A percentile compares a stretch with the other conserved stretches of the same genome.
Conservation (phyloP, 1,139 yeast genomes). For the Wickerhamomyces sp. region DNA sequence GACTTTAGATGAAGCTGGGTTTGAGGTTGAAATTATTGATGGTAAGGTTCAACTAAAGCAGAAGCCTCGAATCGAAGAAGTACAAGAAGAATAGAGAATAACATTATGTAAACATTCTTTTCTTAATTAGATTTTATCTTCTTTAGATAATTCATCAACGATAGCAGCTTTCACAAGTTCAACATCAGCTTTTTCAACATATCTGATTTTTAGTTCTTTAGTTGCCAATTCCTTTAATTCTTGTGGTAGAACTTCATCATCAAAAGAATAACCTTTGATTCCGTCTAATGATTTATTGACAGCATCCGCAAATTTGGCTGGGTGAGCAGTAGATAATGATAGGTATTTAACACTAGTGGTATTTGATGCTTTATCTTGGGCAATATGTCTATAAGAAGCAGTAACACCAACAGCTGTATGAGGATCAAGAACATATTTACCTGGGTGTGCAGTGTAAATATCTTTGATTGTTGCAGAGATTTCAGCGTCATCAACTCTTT, state of each 20-base stretch:
- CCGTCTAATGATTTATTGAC: constrained; percentile 74
- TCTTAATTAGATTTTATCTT: constrained; percentile 20
- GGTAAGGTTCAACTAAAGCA: constrained; percentile 44
- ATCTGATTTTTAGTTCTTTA: constrained; percentile 68
- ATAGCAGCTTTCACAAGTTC: constrained; percentile 72
- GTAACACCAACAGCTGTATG: constrained; percentile 94
- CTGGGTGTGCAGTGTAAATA: constrained; percentile 49
- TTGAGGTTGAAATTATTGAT: constrained; percentile 49
- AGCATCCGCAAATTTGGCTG: constrained; percentile 96
- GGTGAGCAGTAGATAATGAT: constrained; percentile 94
- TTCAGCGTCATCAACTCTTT: constrained; percentile 71
- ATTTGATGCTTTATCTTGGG: constrained; percentile 37
- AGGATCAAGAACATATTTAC: constrained; percentile 87
- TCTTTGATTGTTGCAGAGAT: constrained; percentile 73
- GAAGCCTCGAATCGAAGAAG: constrained; percentile 10
- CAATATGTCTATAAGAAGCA: constrained; percentile 62
- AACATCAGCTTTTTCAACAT: constrained; percentile 69
- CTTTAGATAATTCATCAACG: constrained; percentile 59
- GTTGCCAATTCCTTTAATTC: constrained; percentile 64
- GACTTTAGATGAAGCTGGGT: constrained; percentile 51
- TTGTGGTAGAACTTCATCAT: constrained; percentile 80
- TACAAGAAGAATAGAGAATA: too few relatives aligned
- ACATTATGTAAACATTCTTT: background rate
- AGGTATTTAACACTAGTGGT: constrained; percentile 49
- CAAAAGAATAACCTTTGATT: constrained; percentile 75